Evolutionary conservation across 441 rosid genomes (phyloP), one percentile per base, ranked within the genome.

Genomic region (Kokia cookei): DNA sequence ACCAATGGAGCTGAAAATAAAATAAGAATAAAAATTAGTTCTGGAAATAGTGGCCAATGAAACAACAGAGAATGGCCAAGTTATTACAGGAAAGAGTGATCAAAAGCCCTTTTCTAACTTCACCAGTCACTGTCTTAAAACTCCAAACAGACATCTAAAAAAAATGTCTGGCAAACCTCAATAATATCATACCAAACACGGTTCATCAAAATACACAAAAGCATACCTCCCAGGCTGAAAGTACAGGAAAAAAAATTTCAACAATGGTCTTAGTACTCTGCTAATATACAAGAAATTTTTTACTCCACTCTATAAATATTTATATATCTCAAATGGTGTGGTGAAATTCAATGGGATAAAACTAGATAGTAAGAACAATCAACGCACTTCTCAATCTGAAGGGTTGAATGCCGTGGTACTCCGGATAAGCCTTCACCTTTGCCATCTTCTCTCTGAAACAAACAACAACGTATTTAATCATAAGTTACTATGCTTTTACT

Each of bases 381-480:
- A 60, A n/a, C 58, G 62, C 17, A 9, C 45, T 51, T 77, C 59
- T 69, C 73, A 72, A 54, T 54, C 71, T 70, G 73, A 53, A 69
- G 19, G 61, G 76, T 71, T 47, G 37, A 67, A 37, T 47, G 71
- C 48, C 40, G 58, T 13, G 37, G 55, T 7, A 10, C 51, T 24
- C 68, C 24, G 64, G 29, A 15, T 26, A 62, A 42, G 61, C 75
- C 73, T 72, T 94, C 90, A 96, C 84, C 97, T 90, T 82, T 86
- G 94, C 99, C 99, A 96, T 76, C 91, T 35, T 35, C 92, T 87
- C 80, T 90, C 99, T 96, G 96, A 75, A 79, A 77, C 76, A 80
- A 78, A 54, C 32, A 74, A 15, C 60, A 66, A 26, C 40, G 40
- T 29, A 54, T 57, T 29, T 10, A 64, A 55, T 29, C 15, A 50